Conservation (phyloP, 176 grass and related monocot species). For the Aegilops speltoides region DNA sequence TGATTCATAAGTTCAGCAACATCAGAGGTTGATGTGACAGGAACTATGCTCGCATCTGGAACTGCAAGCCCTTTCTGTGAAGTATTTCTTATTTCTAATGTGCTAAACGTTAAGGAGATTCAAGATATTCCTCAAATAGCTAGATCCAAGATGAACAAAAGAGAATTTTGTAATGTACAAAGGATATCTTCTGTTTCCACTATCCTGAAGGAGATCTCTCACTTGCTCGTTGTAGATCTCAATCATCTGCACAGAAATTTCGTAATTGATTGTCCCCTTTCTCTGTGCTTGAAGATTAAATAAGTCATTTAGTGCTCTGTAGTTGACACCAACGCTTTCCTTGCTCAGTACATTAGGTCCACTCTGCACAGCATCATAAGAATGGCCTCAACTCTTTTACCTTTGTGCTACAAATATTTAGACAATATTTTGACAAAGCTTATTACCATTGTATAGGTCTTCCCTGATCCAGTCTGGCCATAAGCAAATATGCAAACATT, state of each 20-base stretch:
- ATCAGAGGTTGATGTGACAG: conserved; percentile 61
- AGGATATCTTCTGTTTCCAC: conserved; percentile 90
- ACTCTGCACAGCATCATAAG: conserved; percentile 53
- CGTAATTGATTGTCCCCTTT: conserved; percentile 63
- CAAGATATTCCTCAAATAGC: conserved; percentile 16
- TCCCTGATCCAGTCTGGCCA: conserved; percentile 94
- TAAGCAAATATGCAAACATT: conserved; percentile 99
- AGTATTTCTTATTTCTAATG: conserved; percentile 90
- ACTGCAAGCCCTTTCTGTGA: conserved; percentile 76
- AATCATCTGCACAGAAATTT: conserved; percentile 94
- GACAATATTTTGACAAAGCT: conserved; percentile 3
- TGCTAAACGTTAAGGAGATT: conserved; percentile 60
- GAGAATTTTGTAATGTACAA: conserved; percentile 30
- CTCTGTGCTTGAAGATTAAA: conserved; percentile 72
- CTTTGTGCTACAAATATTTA: not conserved
- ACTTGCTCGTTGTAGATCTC: conserved; percentile 99
- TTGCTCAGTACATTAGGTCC: conserved; percentile 67
- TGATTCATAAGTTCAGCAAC: conserved; percentile 82
- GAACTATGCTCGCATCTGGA: conserved; percentile 72
- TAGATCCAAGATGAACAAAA: conserved; percentile 15
- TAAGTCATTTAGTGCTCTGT: conserved; percentile 87
- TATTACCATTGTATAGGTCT: conserved; percentile 92
- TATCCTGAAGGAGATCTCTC: conserved; percentile 70
- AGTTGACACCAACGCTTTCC: conserved; percentile 77
- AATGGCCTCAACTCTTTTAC: not conserved